Conservation (phyloP, 805 yeast genomes). For the Candida nitratophila region DNA sequence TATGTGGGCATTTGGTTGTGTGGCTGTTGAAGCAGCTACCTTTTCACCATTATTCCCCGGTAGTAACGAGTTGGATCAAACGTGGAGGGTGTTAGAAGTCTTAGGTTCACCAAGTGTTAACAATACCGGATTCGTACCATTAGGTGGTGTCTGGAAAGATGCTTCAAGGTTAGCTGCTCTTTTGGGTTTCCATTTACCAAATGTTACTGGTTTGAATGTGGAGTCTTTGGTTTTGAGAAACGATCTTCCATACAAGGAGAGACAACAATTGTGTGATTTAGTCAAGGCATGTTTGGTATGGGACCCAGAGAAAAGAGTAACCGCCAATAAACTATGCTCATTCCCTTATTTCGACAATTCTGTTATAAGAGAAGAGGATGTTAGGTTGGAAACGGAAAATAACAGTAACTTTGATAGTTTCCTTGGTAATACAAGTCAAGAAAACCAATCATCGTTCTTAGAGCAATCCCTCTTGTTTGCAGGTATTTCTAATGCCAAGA, state of each 20-base stretch:
- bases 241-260: conserved; percentile 29
- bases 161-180: conserved; percentile 45
- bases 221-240: conserved; percentile 38
- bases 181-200: conserved; percentile 53
- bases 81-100: conserved; percentile 54
- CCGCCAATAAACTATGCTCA: conserved; percentile 38
- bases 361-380: conserved; percentile 11
- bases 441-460: neutral
- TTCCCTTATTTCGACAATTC: conserved; percentile 52
- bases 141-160: conserved; percentile 73
- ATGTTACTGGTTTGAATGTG: conserved; percentile 41
- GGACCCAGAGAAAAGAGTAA: conserved; percentile 68
- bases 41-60: conserved; percentile 85
- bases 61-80: conserved; percentile 68
- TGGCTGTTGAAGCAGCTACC: conserved; percentile 66
- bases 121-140: conserved; percentile 26
- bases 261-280: conserved; percentile 33
- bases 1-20: conserved; percentile 83
- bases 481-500: neutral
- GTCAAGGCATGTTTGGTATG: conserved; percentile 55
- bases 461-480: conserved; percentile 2
- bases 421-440: neutral
- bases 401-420: neutral
- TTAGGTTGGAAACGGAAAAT: neutral
- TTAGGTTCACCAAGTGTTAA: conserved; percentile 61